These are phyloP conservation scores for Letharia lupina DNA, from an alignment of 495 filamentous ascomycete species.

Conservation along the genomic window DNA sequence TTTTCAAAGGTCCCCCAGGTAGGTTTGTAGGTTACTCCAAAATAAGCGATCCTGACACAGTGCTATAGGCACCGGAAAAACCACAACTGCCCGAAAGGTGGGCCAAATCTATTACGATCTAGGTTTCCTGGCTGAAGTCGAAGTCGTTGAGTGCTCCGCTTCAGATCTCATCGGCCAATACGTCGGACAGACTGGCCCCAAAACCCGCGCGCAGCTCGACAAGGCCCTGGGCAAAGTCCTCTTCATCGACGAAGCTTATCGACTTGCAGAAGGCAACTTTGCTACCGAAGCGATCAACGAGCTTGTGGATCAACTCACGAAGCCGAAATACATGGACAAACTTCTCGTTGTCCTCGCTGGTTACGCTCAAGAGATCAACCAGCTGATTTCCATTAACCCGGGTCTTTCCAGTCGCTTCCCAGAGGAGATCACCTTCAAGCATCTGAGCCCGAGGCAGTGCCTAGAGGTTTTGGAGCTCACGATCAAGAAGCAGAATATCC, in stretches of 20 bases:
- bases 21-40: constrained; percentile 16
- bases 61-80: constrained; percentile 61
- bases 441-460: constrained; percentile 28
- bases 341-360: constrained; percentile 69
- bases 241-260: constrained; percentile 56
- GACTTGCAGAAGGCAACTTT: constrained; percentile 46
- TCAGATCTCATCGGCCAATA: constrained; percentile 55
- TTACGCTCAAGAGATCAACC: constrained; percentile 62
- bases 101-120: constrained; percentile 67
- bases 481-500: neutral
- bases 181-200: constrained; percentile 43
- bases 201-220: constrained; percentile 34
- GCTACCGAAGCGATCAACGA: constrained; percentile 68
- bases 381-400: constrained; percentile 49
- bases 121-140: constrained; percentile 47
- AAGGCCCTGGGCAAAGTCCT: constrained; percentile 49
- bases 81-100: constrained; percentile 61
- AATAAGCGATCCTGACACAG: neutral
- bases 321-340: constrained; percentile 51
- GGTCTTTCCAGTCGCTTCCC: constrained; percentile 48
- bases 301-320: constrained; percentile 60
- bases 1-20: constrained; percentile 60
- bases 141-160: constrained; percentile 53
- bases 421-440: constrained; percentile 38
- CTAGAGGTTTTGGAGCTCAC: constrained; percentile 18